Conservation (phyloP, 345 rosid species). For the Gossypioides kirkii region DNA sequence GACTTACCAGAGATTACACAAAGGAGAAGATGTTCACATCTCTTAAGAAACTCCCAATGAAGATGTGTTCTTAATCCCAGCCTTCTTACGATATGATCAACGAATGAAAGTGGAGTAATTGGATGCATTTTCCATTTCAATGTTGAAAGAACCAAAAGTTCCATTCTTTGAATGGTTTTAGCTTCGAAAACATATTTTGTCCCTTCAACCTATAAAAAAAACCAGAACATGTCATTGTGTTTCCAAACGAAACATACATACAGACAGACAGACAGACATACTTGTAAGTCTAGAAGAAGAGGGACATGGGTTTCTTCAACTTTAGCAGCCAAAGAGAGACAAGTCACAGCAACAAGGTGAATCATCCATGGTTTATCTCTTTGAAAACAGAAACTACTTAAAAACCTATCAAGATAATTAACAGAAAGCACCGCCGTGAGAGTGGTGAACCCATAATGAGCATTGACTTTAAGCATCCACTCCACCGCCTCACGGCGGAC, state of each 20-base stretch:
- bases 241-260: neutral
- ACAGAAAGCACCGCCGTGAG: slow-evolving; percentile 72
- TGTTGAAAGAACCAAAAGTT: slow-evolving; percentile 79
- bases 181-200: slow-evolving; percentile 71
- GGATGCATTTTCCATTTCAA: slow-evolving; percentile 92
- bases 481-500: slow-evolving; percentile 57
- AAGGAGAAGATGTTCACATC: slow-evolving; percentile 59
- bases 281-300: slow-evolving; percentile 81
- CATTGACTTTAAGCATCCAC: slow-evolving; percentile 70
- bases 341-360: slow-evolving; percentile 81
- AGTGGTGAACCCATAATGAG: slow-evolving; percentile 59
- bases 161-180: slow-evolving; percentile 89
- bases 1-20: slow-evolving; percentile 54
- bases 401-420: slow-evolving; percentile 80
- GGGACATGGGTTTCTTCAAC: slow-evolving; percentile 88
- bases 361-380: slow-evolving; percentile 86
- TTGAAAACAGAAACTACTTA: slow-evolving; percentile 39
- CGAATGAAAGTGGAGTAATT: slow-evolving; percentile 73
- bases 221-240: slow-evolving; percentile 6
- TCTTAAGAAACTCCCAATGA: slow-evolving; percentile 64
- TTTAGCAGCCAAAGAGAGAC: slow-evolving; percentile 89
- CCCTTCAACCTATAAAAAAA: slow-evolving; percentile 53
- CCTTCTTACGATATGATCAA: slow-evolving; percentile 70
- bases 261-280: slow-evolving; percentile 10
- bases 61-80: slow-evolving; percentile 52